phyloP scores from a whole-genome alignment of 441 rosid species.

The Syzygium syzygioides region DNA sequence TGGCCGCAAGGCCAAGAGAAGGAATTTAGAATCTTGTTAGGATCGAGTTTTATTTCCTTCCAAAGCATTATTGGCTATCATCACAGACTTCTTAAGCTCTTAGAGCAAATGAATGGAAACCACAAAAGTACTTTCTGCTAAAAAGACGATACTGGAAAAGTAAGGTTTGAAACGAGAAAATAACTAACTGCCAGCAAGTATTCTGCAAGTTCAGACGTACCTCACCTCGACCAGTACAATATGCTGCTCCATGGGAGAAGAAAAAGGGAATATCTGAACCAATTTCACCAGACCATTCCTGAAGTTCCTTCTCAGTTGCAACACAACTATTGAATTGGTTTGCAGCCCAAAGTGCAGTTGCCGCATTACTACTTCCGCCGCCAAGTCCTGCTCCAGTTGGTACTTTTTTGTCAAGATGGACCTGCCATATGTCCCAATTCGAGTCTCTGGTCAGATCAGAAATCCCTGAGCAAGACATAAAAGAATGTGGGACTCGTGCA shows the following conservation, averaged over 20 bases:
- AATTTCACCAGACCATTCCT: constrained; percentile 92
- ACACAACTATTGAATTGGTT: constrained; percentile 72
- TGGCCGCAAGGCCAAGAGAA: neutral
- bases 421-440: constrained; percentile 24
- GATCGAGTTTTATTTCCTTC: neutral
- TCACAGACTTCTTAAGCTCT: neutral
- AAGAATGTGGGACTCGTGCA: neutral
- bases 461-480: neutral
- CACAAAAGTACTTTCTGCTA: neutral
- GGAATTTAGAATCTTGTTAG: neutral
- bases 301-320: constrained; percentile 85
- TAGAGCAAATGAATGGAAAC: neutral
- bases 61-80: neutral
- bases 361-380: constrained; percentile 98
- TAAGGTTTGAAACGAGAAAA: neutral
- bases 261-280: constrained; percentile 98
- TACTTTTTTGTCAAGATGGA: constrained; percentile 85
- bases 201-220: constrained; percentile 33
- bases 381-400: constrained; percentile 97
- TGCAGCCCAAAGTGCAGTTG: constrained; percentile 98
- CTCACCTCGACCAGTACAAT: constrained; percentile 97
- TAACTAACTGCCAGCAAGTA: neutral
- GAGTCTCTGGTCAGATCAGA: neutral
- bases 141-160: neutral
- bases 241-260: constrained; percentile 93